Base-by-base conservation (phyloP, 495 filamentous ascomycete species). In the Cercophora newfieldiana region DNA sequence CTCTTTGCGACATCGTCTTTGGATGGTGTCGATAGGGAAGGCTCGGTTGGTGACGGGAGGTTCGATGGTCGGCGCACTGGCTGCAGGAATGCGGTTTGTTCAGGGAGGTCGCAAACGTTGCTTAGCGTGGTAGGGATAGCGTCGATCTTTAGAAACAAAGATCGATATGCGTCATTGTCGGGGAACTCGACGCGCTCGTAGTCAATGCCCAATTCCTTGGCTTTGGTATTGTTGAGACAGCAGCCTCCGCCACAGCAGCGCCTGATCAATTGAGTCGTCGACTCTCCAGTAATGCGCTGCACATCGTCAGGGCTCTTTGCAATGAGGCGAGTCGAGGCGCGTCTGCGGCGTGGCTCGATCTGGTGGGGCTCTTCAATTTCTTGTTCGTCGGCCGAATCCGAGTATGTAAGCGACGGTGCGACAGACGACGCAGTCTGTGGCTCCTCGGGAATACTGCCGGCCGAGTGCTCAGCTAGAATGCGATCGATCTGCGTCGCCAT, bases 231-330 rank as follows among this genome's bases (percentile, higher is more conserved):
- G 37, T 14, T 82, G 71, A 92, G 84, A 75, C 94, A 97, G 79
- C 96, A 97, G 49, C 94, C 94, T 59, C 94, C 93, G 31, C 95
- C 95, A 74, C 95, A 99, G 81, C 96, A 99, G 80, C 89, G 79
- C 79, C 85, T 70, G 73, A 85, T 80, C 81, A 89, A 71, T 70
- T 83, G 77, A 55, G 87, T 87, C 18, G 85, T 86, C 7, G 84
- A 81, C 72, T 86, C 83, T 59, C 85, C 85, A 55, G 87, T 87
- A 25, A 96, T 84, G 65, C 89, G 81, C 70, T 87, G 83, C 65
- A 96, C 89, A 70, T 94, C 91, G 24, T 87, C 83, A 0, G 89
- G 84, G 74, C 85, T 91, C 71, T 91, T 87, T 1, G 90, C 89
- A 66, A 95, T 90, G 63, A 95, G 81, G 7, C 87, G 80, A n/a